These are phyloP conservation scores for Cryptococcus floricola DNA, from an alignment of 1,284 basidiomycete genomes.

Conservation along the genomic window DNA sequence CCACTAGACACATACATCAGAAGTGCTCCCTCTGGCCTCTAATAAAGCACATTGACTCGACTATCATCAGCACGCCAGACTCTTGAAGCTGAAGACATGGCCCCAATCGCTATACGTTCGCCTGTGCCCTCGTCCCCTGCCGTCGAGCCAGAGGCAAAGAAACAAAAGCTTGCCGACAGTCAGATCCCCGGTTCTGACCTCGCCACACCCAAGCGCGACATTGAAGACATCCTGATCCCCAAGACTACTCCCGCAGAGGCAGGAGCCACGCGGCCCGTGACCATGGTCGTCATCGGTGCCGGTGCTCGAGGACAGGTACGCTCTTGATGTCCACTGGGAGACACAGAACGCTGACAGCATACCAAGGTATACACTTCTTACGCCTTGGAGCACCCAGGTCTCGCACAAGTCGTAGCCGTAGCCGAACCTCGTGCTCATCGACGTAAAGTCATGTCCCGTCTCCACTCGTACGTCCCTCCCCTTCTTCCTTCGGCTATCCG, in stretches of 20 bases:
- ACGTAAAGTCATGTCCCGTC: slow-evolving; percentile 56
- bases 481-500: neutral
- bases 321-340: neutral
- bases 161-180: too few relatives aligned
- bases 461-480: slow-evolving; percentile 49
- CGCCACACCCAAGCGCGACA: neutral
- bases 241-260: neutral
- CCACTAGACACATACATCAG: too few relatives aligned
- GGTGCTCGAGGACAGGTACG: slow-evolving; percentile 70
- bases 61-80: too few relatives aligned
- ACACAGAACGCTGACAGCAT: neutral
- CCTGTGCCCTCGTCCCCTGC: neutral
- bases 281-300: slow-evolving; percentile 63
- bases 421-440: slow-evolving; percentile 73
- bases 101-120: neutral
- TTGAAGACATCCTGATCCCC: neutral
- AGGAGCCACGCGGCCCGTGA: slow-evolving; percentile 44
- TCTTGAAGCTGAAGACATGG: neutral
- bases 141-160: neutral
- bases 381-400: slow-evolving; percentile 58
- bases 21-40: too few relatives aligned
- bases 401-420: slow-evolving; percentile 71
- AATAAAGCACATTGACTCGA: too few relatives aligned
- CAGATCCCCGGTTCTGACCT: slow-evolving; percentile 1
- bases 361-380: slow-evolving; percentile 65